These are phyloP conservation scores for Pilatotrama ljubarskyi DNA, from an alignment of 768 basidiomycete genomes.

Conservation along the genomic window DNA sequence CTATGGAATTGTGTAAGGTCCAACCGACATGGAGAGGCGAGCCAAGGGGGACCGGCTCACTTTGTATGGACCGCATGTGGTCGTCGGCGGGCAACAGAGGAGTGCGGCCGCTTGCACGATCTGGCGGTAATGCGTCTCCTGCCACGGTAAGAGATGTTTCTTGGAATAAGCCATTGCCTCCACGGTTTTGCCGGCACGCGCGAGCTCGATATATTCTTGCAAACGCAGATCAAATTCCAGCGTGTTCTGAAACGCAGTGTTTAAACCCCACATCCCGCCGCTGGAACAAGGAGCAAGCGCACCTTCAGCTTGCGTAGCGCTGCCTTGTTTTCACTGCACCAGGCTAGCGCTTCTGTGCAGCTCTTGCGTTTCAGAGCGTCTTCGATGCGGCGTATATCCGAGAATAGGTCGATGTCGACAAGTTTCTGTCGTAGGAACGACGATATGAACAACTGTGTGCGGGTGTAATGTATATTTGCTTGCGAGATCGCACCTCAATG, in stretches of 20 bases:
- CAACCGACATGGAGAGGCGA: background rate
- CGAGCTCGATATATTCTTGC: constrained; percentile 95
- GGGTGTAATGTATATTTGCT: background rate
- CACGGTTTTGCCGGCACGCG: constrained; percentile 57
- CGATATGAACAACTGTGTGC: background rate
- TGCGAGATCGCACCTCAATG: constrained; percentile 60
- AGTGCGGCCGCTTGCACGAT: constrained; percentile 76
- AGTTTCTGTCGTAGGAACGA: constrained; percentile 52
- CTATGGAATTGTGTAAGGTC: constrained; percentile 39
- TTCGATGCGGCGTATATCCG: constrained; percentile 86
- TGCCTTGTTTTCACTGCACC: constrained; percentile 96
- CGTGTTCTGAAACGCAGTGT: constrained; percentile 60
- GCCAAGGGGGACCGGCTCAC: constrained; percentile 39
- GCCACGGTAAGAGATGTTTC: constrained; percentile 82
- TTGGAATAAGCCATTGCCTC: constrained; percentile 85
- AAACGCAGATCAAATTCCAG: constrained; percentile 95
- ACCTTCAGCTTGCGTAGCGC: constrained; percentile 92
- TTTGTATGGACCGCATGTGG: constrained; percentile 77
- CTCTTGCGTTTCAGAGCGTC: constrained; percentile 70
- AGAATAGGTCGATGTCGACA: constrained; percentile 90
- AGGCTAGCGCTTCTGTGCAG: constrained; percentile 86
- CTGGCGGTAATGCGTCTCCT: constrained; percentile 75
- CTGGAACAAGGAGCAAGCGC: background rate
- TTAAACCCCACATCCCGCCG: background rate
- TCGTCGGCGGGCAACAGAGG: constrained; percentile 72